Conservation (phyloP, 768 basidiomycete species). For the Boletellus ananas region DNA sequence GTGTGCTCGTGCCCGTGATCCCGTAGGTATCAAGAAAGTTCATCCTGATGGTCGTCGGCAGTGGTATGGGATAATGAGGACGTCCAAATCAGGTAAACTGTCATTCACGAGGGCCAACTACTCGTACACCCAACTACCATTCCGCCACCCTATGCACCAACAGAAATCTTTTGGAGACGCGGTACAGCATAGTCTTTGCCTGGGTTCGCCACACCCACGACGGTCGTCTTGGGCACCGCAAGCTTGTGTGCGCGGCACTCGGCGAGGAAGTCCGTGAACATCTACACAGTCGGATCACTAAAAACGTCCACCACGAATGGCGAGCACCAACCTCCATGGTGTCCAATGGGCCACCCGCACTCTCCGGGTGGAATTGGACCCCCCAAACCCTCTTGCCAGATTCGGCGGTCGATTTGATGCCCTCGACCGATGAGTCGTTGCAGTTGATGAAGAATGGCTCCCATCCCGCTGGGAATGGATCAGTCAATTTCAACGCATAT, state of each 20-base stretch:
- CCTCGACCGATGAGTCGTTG: slow-evolving; percentile 98
- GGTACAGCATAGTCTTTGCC: slow-evolving; percentile 19
- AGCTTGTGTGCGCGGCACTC: slow-evolving; percentile 68
- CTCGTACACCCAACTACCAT: slow-evolving; percentile 14
- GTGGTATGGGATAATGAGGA: neutral
- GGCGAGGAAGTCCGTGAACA: slow-evolving; percentile 89
- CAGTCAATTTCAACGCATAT: slow-evolving; percentile 90
- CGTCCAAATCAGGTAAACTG: slow-evolving; percentile 14
- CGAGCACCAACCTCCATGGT: slow-evolving; percentile 78
- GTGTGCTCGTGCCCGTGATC: slow-evolving; percentile 44
- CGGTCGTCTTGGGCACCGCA: slow-evolving; percentile 21
- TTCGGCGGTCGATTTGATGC: slow-evolving; percentile 89
- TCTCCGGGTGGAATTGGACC: slow-evolving; percentile 99
- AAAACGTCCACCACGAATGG: neutral
- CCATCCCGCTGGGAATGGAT: slow-evolving; percentile 96
- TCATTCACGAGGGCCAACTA: slow-evolving; percentile 2
- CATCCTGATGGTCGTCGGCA: slow-evolving; percentile 38
- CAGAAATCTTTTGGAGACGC: slow-evolving; percentile 23
- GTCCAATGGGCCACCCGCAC: slow-evolving; percentile 96
- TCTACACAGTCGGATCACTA: slow-evolving; percentile 42
- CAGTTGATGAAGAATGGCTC: slow-evolving; percentile 99
- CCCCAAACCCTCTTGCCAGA: slow-evolving; percentile 95
- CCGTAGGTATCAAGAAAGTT: slow-evolving; percentile 75
- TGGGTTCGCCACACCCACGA: slow-evolving; percentile 12
- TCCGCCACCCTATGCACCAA: slow-evolving; percentile 23